Percentiles rank a stretch among this genome's conserved stretches.
Conservation (phyloP, 2,329 filamentous ascomycete species). For the Nigrospora sphaerica region DNA sequence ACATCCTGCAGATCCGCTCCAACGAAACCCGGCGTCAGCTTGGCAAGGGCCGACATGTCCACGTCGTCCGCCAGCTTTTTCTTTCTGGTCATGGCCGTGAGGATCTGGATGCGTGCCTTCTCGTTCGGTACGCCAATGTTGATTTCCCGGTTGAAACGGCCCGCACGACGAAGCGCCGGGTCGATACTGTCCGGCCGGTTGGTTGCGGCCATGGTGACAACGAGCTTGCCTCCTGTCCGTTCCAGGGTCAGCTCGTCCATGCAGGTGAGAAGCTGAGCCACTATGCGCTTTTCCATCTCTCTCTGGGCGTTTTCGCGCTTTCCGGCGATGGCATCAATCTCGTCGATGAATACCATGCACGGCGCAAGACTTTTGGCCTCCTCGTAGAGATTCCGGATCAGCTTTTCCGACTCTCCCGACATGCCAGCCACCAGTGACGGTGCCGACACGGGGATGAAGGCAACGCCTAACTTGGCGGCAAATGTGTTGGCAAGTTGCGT, state of each 20-base stretch:
- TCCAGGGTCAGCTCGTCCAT: conserved; percentile 76
- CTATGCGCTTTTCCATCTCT: conserved; percentile 85
- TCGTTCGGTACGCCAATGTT: conserved; percentile 85
- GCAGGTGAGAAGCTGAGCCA: conserved; percentile 74
- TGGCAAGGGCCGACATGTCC: conserved; percentile 68
- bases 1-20: conserved; percentile 75
- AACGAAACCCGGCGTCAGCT: conserved; percentile 85
- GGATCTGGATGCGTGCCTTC: conserved; percentile 67
- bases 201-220: conserved; percentile 87
- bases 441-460: conserved; percentile 76
- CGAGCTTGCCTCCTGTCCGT: conserved; percentile 62
- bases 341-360: conserved; percentile 84
- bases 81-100: conserved; percentile 64
- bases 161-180: conserved; percentile 65
- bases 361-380: conserved; percentile 81
- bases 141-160: conserved; percentile 75
- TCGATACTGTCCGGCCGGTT: conserved; percentile 84
- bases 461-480: conserved; percentile 66
- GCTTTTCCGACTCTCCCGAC: conserved; percentile 85
- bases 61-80: conserved; percentile 61
- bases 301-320: conserved; percentile 77
- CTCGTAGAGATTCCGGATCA: conserved; percentile 77
- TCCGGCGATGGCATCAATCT: conserved; percentile 85
- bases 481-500: conserved; percentile 77
- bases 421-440: conserved; percentile 79